Evolutionary conservation across 495 filamentous ascomycete species (phyloP).

Genomic region (Letharia lupina): DNA sequence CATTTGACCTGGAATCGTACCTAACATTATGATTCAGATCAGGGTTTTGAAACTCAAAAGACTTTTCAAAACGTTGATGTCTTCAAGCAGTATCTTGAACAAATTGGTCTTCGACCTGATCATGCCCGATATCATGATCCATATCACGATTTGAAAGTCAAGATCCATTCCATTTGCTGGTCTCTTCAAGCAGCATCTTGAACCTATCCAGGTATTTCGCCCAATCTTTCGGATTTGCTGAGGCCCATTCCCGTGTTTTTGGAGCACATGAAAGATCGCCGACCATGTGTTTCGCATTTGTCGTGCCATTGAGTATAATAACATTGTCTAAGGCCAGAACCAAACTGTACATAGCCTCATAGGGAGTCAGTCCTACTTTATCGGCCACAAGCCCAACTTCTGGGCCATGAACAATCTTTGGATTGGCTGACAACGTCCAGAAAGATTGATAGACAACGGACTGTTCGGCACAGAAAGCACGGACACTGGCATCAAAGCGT

Average conservation of each 20-base stretch:
- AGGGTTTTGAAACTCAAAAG: too few relatives aligned
- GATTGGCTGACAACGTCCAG: constrained; percentile 69
- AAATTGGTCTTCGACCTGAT: neutral
- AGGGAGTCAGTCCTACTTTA: constrained; percentile 33
- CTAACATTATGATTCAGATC: too few relatives aligned
- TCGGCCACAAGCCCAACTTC: constrained; percentile 46
- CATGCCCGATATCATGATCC: neutral
- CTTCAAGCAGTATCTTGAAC: neutral
- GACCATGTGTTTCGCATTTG: constrained; percentile 42
- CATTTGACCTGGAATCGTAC: too few relatives aligned
- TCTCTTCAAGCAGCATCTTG: neutral
- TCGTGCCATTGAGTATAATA: constrained; percentile 64
- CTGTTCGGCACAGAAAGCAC: constrained; percentile 52
- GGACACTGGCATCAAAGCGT: constrained; percentile 51
- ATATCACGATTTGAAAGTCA: neutral
- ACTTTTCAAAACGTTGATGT: too few relatives aligned
- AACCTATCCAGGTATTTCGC: neutral
- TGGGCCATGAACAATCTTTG: constrained; percentile 42
- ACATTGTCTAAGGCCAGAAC: constrained; percentile 50
- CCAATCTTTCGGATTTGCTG: constrained; percentile 1
- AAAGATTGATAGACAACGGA: constrained; percentile 65
- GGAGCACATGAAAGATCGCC: constrained; percentile 51
- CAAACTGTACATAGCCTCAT: constrained; percentile 58
- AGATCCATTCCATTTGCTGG: neutral
- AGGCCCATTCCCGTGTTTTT: constrained; percentile 39